Base-by-base conservation (phyloP, 768 basidiomycete genomes). In the Tylopilus sp. region DNA sequence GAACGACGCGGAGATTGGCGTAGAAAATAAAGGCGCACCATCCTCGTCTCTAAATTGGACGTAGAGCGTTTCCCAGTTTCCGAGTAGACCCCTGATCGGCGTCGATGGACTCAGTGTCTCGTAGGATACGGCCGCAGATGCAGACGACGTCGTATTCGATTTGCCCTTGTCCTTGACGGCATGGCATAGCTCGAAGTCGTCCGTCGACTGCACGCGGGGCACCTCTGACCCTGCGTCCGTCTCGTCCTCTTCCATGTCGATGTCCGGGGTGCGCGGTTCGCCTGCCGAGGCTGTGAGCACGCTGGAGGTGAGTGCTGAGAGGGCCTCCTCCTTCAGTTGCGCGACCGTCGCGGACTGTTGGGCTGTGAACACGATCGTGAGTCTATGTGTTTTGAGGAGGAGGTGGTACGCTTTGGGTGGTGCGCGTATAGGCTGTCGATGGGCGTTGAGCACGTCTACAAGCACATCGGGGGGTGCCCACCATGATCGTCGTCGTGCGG, bases 381-480 rank as follows among this genome's bases (percentile, higher is more conserved):
- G 70, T 56, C 81, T 86, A 71, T 89, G 86, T 0, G 86, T 85
- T 61, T 86, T 88, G 57, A 89, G 67, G 18, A 81, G 74, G 17
- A 90, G 61, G 48, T 86, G 82, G 69, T 83, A 83, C 44, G 79
- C 72, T 69, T 83, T 87, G 8, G 83, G 82, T 36, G 75, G 76
- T 13, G 72, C 56, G 61, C 79, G 76, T 12, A 73, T 76, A 23
- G 82, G 81, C 85, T 82, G 7, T 51, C 7, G 21, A 26, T 22
- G 23, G 9, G 10, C 3, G 11, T 43, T 55, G 11, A 51, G 36
- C 41, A 44, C 23, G 23, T 18, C 26, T 20, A 2, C 13, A 31
- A 20, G 36, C 0, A 8, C 4, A 4, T 11, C 17, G 31, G 15
- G 47, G 12, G 33, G 36, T 31, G 48, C 64, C 46, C 40, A 66